Base-by-base conservation (phyloP, 768 basidiomycete genomes). In the Peribolospora baueri region DNA sequence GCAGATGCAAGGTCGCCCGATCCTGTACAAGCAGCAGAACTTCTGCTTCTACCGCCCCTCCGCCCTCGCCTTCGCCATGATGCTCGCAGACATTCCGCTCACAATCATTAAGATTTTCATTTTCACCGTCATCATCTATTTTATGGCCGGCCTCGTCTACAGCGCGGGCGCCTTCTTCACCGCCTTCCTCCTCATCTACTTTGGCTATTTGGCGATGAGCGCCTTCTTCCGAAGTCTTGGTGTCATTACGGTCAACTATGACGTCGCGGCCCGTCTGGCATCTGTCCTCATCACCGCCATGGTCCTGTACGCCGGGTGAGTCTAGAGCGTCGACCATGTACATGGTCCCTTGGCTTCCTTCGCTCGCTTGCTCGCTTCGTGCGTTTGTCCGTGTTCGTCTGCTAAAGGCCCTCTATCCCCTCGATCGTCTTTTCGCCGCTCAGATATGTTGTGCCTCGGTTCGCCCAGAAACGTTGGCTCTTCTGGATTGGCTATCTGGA, bases 1-100 rank as follows among this genome's bases (percentile, higher is more conserved):
- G 50, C 79, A 83, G 68, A 84, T 87, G 81, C 60, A 80, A 50
- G 84, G 84, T 46, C 76, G 84, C 4, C 80, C 83, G 0, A 81
- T 72, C 58, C 65, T 72, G 54, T 70, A 68, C 61, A 66, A 70
- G 54, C 72, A 73, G 61, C 65, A 64, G 49, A 65, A 65, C 47
- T 72, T 69, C 59, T 62, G 67, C 14, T 69, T 73, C 65, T 72
- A 70, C 62, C 63, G 70, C 46, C 67, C 70, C 3, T 65, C 65
- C 13, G 69, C 71, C 9, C 67, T 70, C 48, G 61, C 64, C 41
- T 50, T 70, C 14, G 69, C 66, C 7, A 61, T 65, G 41, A 65
- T 66, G 0, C 54, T 68, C 3, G 69, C 68, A 53, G 71, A 71
- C 54, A 60, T 70, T n/a, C 72, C 72, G 1, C 66, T 68, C 61